Evolutionary conservation across 164 flowering plant species (phyloP), one percentile per base, ranked within the genome.

Genomic region (Cinnamomum micranthum): DNA sequence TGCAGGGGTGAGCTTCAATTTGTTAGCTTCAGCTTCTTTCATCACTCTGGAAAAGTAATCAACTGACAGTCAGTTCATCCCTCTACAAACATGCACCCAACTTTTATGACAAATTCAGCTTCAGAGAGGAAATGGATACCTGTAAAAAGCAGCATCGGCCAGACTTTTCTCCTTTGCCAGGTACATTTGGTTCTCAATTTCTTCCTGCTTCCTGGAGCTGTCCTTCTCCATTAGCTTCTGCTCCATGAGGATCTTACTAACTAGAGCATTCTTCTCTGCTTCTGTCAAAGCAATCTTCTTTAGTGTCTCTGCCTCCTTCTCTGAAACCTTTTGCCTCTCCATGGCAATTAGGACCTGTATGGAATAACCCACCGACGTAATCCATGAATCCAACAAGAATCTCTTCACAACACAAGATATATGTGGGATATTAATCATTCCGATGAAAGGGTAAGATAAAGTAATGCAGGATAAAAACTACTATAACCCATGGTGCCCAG

Each of bases 221-320:
- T 92, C 97, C 81, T 90, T 95, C 84, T 93, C 98, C 89, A 84
- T 88, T 81, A 93, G 78, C 83, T 85, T 92, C 79, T 95, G 99
- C 76, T 92, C 90, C 96, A 93, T 93, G 70, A 86, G 85, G 71
- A 95, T 92, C 89, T 78, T 90, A 85, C 98, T 94, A 51, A 95
- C 97, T 72, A 84, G 82, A 25, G 97, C 88, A 82, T 91, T 84
- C 84, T 92, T 93, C 85, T 93, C 94, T 24, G 98, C 98, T 80
- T 92, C 99, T 76, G 92, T 88, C 72, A 95, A 87, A 60, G 99
- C 99, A 77, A 95, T 89, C 84, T 92, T 95, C 86, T 92, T 93
- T 70, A 78, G 80, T 58, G 97, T 92, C 83, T 95, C 99, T 6
- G 97, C 94, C 82, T 95, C 99, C 77, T 92, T 95, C 86, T 95